These are phyloP conservation scores for Chromosphaera perkinsii DNA, from an alignment of 208 protist genomes.

Conservation along the genomic window DNA sequence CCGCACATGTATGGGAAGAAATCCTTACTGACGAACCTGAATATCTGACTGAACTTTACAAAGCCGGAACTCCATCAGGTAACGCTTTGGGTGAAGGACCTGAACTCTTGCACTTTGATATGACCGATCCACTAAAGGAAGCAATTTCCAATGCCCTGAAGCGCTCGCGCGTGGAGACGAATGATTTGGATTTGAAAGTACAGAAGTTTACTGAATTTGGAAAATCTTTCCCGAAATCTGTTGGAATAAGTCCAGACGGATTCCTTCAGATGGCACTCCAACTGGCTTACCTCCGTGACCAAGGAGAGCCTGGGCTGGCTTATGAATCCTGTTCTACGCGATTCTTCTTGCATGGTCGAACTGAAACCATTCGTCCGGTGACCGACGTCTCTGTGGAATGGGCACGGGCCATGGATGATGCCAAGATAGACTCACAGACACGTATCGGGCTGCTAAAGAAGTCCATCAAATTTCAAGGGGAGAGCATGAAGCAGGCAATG, in stretches of 20 bases:
- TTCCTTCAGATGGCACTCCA: conserved; percentile 30
- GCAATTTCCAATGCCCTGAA: too few species aligned
- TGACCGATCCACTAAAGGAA: too few species aligned
- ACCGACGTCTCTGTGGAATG: not conserved
- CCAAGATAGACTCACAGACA: not conserved
- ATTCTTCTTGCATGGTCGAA: conserved; percentile 39
- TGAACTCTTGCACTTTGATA: too few species aligned
- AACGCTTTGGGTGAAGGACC: too few species aligned
- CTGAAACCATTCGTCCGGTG: conserved; percentile 31
- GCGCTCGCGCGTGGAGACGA: too few species aligned
- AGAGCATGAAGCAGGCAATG: conserved; percentile 46
- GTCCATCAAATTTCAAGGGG: conserved; percentile 47
- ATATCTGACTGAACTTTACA: too few species aligned
- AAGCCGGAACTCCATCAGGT: too few species aligned
- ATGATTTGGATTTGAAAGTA: conserved; percentile 5
- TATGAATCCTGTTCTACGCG: conserved; percentile 38
- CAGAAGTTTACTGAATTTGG: not conserved
- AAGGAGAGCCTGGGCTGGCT: not conserved
- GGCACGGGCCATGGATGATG: conserved; percentile 10
- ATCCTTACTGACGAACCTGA: not conserved
- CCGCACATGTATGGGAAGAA: conserved; percentile 18
- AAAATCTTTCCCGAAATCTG: conserved; percentile 1
- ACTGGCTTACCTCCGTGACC: conserved; percentile 11
- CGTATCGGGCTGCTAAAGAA: not conserved
- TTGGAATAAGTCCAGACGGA: conserved; percentile 28